A percentile compares a stretch with the other conserved stretches of the same genome.
These are phyloP conservation scores for Ogataea pini DNA, from an alignment of 805 yeast species.

Conservation along the genomic window DNA sequence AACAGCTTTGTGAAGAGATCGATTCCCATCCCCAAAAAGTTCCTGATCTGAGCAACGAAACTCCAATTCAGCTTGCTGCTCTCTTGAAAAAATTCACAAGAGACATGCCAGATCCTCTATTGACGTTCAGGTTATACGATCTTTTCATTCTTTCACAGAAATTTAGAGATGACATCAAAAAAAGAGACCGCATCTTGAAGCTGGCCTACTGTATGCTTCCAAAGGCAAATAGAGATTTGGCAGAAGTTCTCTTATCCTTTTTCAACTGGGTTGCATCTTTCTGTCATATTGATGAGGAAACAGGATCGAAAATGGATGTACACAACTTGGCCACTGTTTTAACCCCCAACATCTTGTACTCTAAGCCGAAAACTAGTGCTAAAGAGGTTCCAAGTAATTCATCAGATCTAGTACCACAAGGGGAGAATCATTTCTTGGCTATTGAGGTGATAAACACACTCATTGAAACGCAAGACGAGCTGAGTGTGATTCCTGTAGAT, in stretches of 20 bases:
- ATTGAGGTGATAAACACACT: conserved; percentile 86
- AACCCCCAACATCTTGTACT: conserved; percentile 84
- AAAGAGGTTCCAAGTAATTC: conserved; percentile 23
- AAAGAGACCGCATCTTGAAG: conserved; percentile 56
- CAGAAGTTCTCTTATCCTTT: conserved; percentile 84
- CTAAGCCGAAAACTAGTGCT: conserved; percentile 43
- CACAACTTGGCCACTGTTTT: conserved; percentile 94
- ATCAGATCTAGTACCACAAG: conserved; percentile 34
- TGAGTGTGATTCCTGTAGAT: conserved; percentile 74
- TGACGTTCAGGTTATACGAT: conserved; percentile 74
- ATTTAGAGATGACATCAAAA: conserved; percentile 40
- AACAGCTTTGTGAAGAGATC: conserved; percentile 69
- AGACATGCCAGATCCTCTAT: conserved; percentile 88
- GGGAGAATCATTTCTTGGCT: conserved; percentile 81
- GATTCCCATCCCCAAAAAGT: conserved; percentile 71
- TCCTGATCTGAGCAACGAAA: conserved; percentile 70
- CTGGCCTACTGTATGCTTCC: conserved; percentile 79
- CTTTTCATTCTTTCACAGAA: conserved; percentile 76
- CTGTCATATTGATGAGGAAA: conserved; percentile 86
- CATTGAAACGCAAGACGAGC: conserved; percentile 77
- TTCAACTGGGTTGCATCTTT: conserved; percentile 95
- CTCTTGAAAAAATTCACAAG: conserved; percentile 86
- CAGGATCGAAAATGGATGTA: conserved; percentile 93
- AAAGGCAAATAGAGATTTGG: conserved; percentile 72
- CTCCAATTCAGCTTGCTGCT: conserved; percentile 91